Base-by-base conservation (phyloP, 306 rosid species). In the Oxytropis ochrocephala region DNA sequence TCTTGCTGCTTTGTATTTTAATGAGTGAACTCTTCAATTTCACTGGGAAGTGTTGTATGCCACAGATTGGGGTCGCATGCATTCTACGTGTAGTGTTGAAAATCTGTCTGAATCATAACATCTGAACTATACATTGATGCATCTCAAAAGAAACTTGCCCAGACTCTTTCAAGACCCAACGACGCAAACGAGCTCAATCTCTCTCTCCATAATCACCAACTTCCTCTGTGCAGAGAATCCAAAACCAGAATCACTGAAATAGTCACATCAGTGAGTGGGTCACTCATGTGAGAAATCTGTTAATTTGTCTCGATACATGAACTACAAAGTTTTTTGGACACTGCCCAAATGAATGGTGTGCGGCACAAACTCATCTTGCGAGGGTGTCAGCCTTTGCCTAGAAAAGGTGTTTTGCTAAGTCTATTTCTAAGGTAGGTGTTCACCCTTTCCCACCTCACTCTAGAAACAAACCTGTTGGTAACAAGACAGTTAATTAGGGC, bases 181-280 rank as follows among this genome's bases (percentile, higher is more conserved):
- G 66, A 78, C 1, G 87, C 97, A 5, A 46, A 5, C 32, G 97
- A 94, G 57, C 96, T 87, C 44, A 87, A 85, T 47, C 80, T 80
- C 52, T 88, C 84, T n/a, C 95, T 90, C 11, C 78, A 77, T 11
- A 96, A 65, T 33, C 95, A 87, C 80, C 82, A 70, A 29, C 97
- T 94, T 6, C 97, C 97, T 72, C 77, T 90, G 6, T 97, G 97
- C 18, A 91, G 82, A 41, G 98, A 94, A 72, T 85, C 97, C 9
- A 88, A 76, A 66, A 88, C 90, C 27, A 94, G 96, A 72, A 88
- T 90, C 80, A 93, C 91, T 44, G 89, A 93, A 78, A 93, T 94
- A 97, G 96, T 90, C 55, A 83, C 98, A 29, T 94, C 98, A n/a
- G n/a, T n/a, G n/a, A 2, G 92, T 94, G 16, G 97, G 97, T 11